A percentile compares a stretch with the other conserved stretches of the same genome.
phyloP scores from a whole-genome alignment of 805 yeast species.

The Candida suzukii region DNA sequence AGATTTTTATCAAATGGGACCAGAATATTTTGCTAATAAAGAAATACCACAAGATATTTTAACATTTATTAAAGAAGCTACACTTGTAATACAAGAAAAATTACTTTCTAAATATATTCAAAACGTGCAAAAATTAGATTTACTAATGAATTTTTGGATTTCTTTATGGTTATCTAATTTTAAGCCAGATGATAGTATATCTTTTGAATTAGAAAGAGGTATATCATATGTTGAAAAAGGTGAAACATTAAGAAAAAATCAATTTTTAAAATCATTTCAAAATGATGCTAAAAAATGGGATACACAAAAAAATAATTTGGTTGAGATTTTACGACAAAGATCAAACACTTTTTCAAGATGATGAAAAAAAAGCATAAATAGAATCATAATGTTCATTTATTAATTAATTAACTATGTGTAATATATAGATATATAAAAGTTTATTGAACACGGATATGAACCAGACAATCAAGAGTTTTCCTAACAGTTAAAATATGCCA shows the following conservation, averaged over 20 bases:
- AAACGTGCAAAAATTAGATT: background rate
- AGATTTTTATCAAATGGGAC: background rate
- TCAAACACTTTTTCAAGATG: too few relatives aligned
- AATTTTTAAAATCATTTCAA: background rate
- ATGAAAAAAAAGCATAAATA: too few relatives aligned
- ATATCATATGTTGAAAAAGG: background rate
- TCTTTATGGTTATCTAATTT: background rate
- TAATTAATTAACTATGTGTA: too few relatives aligned
- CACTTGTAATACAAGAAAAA: background rate
- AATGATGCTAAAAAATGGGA: too few relatives aligned
- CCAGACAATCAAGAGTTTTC: conserved; percentile 49
- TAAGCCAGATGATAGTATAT: background rate
- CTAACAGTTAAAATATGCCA: conserved; percentile 71
- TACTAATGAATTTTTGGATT: background rate
- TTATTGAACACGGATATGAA: conserved; percentile 46
- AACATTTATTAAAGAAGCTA: background rate
- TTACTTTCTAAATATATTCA: background rate
- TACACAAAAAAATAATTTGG: too few relatives aligned
- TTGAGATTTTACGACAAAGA: too few relatives aligned
- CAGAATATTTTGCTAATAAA: background rate
- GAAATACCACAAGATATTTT: background rate
- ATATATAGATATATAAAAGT: too few relatives aligned
- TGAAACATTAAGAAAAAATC: background rate
- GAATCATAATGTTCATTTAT: too few relatives aligned
- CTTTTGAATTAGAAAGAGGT: background rate